Base-by-base conservation (phyloP, 2,329 filamentous ascomycete species). In the Truncatella angustata region DNA sequence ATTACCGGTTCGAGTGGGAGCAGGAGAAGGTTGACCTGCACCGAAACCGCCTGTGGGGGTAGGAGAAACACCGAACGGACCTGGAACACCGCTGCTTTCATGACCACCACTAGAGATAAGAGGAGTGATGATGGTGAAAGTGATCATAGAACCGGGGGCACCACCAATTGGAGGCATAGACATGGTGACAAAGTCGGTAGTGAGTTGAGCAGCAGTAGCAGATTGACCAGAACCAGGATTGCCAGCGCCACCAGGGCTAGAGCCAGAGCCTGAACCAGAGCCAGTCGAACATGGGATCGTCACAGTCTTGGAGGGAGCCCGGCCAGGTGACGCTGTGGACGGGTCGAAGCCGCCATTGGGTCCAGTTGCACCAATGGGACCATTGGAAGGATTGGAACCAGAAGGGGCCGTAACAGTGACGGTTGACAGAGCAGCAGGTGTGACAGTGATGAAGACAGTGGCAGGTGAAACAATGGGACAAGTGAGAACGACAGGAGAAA, bases 381-480 rank as follows among this genome's bases (percentile, higher is more conserved):
- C 54, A 37, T 61, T 59, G 40, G 63, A 55, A 45, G 51, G 52
- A 46, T 59, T 53, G 49, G 55, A 49, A 36, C 54, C 54, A 45
- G 60, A 57, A 42, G 62, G 56, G 46, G 68, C 54, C 49, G 66
- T 69, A 14, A 66, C 68, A 54, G 67, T 52, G 54, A 65, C 57
- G 44, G 60, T 61, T 21, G 64, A 58, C 5, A 67, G 55, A 40
- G 58, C 62, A 52, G 65, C 63, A 12, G 72, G 69, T 49, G 67
- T 68, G 46, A 79, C 66, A 30, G 78, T 79, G 56, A 81, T 64
- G 58, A 78, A 76, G 54, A 80, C 69, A 35, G 77, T 80, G 32
- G 68, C 71, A 32, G 71, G 72, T 6, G 63, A 63, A 52, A 68
- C 60, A 36, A 67, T 53, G 54, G 70, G 65, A 58, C 78, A 80